Base-by-base conservation (phyloP, 176 grass and related monocot species). In the Oropetium thomaeum region DNA sequence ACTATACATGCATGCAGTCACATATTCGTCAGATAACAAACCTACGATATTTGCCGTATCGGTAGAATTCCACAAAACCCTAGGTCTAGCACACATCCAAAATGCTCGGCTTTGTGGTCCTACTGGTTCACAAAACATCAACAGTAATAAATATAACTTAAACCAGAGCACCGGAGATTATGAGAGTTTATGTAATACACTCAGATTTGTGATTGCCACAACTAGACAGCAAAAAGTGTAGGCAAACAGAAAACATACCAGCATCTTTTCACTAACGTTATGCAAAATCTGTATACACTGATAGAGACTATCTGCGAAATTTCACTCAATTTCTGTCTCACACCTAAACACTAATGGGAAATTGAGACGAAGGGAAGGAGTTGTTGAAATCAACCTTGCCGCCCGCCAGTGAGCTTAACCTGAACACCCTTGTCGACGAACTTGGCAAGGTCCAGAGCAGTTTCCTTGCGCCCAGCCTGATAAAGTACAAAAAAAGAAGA, bases 391-490 rank as follows among this genome's bases (percentile, higher is more conserved):
- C 15, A 64, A 97, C 90, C 90, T 87, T 97, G 90, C 37, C 93
- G 77, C 68, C 88, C 88, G 52, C 90, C 93, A 29, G 88, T 93
- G 65, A 93, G 80, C 85, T 97, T 93, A 59, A 97, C 90, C 78
- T 91, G 93, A 20, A 97, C 88, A 47, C 93, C 90, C 78, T 91
- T 97, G 77, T 93, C 90, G 59, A 97, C 89, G 71, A 97, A 97
- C 81, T 97, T 97, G 22, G 85, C 93, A 25, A 97, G 78, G 78
- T 97, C 88, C 8, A 93, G 80, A 11, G 89, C 93, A 3, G 93
- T 93, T 67, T 97, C 93, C 73, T 97, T 93, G 83, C 93, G 83
- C 28, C 93, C 90, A 31, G 88, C 89, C 93, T 91, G 76, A 79
- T 44, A 35, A 62, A 40, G 13, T 33, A 26, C 42, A 63, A 71